Conservation (phyloP, 352 stramenopile species). For the Globisporangium recalcitrans region DNA sequence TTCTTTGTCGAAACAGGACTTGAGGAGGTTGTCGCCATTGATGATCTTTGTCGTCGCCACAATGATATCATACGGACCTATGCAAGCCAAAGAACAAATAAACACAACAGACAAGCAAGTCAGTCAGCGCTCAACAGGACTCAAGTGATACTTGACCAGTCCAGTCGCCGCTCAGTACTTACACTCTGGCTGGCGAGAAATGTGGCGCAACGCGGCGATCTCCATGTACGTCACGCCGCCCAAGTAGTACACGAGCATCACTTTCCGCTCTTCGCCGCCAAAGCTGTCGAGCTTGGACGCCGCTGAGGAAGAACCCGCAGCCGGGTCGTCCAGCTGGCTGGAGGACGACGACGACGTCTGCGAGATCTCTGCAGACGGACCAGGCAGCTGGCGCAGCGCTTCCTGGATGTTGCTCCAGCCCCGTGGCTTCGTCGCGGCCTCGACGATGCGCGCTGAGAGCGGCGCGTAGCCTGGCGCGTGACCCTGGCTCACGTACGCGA, state of each 20-base stretch:
- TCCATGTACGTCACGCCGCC: conserved; percentile 97
- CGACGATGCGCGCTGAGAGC: conserved; percentile 90
- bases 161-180: conserved; percentile 43
- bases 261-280: conserved; percentile 81
- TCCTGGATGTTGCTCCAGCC: conserved; percentile 79
- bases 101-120: conserved; percentile 11
- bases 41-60: conserved; percentile 92
- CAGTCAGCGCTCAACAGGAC: background rate
- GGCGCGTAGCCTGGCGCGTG: conserved; percentile 91
- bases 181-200: conserved; percentile 90
- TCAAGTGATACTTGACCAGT: background rate
- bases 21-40: conserved; percentile 80
- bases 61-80: conserved; percentile 89
- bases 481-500: conserved; percentile 87
- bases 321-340: conserved; percentile 8
- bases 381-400: conserved; percentile 78
- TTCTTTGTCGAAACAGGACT: conserved; percentile 85
- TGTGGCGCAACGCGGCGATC: conserved; percentile 92
- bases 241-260: conserved; percentile 95
- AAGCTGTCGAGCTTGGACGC: conserved; percentile 63
- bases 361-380: conserved; percentile 68
- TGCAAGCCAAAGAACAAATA: conserved; percentile 7
- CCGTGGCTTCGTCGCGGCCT: conserved; percentile 76
- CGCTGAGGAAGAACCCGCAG: conserved; percentile 19
- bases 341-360: conserved; percentile 31